phyloP scores from a whole-genome alignment of 441 rosid species.

The Mallotus repandus region DNA sequence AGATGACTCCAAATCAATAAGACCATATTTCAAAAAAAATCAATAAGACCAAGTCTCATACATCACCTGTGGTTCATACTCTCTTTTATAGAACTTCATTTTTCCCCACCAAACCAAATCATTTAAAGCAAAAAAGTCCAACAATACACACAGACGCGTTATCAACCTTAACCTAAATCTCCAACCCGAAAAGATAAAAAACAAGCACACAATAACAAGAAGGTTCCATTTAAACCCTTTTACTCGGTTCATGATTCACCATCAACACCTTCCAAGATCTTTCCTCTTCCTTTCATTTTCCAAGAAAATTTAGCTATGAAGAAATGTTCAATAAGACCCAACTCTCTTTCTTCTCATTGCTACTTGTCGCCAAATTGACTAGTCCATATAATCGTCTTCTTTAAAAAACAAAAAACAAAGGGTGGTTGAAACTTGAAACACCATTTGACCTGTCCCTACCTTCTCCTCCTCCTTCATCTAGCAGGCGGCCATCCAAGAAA shows the following conservation, averaged over 20 bases:
- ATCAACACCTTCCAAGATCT: background rate
- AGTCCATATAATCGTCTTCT: background rate
- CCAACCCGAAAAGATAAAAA: no score
- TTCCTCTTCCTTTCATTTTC: background rate
- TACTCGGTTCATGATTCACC: background rate
- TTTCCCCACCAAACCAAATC: background rate
- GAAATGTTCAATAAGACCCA: background rate
- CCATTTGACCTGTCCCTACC: conserved; percentile 9
- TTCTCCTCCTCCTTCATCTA: background rate
- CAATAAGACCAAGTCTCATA: background rate
- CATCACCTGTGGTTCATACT: background rate
- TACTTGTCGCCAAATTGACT: conserved; percentile 12
- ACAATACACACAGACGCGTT: background rate
- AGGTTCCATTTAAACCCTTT: background rate
- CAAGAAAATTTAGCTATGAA: background rate
- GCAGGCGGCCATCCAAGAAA: conserved; percentile 4
- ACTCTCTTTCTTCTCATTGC: background rate
- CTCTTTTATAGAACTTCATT: background rate
- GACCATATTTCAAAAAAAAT: no score
- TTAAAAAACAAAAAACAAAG: background rate
- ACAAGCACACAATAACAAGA: background rate
- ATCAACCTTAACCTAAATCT: no score
- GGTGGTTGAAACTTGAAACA: background rate
- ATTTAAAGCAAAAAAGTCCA: background rate
- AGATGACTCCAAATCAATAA: background rate